phyloP scores from a whole-genome alignment of 129 eudicot genomes.

The Lactuca sativa region DNA sequence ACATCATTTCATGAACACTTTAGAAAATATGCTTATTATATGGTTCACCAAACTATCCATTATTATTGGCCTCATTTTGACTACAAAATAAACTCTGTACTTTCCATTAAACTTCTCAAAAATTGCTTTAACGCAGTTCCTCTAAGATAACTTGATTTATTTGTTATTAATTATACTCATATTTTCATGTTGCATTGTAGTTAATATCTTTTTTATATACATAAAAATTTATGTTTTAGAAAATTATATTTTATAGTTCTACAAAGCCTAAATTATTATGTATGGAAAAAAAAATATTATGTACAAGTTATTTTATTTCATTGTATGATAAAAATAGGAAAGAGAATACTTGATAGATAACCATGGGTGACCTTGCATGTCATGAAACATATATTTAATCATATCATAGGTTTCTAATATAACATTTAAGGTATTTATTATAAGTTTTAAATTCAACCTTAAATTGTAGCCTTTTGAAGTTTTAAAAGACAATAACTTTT shows the following conservation, averaged over 20 bases:
- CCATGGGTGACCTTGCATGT: too few relatives aligned
- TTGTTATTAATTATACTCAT: not conserved
- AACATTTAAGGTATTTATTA: not conserved
- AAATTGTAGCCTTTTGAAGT: conserved; percentile 1
- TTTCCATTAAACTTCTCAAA: conserved; percentile 7
- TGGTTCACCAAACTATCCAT: conserved; percentile 15
- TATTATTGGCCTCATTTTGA: conserved; percentile 17
- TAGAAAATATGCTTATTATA: not conserved
- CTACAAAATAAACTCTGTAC: conserved; percentile 5
- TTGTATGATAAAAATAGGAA: not conserved
- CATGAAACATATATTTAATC: too few relatives aligned
- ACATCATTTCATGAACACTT: conserved; percentile 15
- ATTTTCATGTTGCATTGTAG: not conserved
- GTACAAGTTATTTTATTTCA: too few relatives aligned
- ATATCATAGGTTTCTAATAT: not conserved
- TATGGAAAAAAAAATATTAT: too few relatives aligned
- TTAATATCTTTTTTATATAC: too few relatives aligned
- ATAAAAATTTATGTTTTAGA: too few relatives aligned
- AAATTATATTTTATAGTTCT: too few relatives aligned
- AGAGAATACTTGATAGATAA: not conserved
- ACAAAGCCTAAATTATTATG: too few relatives aligned
- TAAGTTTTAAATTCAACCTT: too few relatives aligned
- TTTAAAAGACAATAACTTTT: conserved; percentile 7
- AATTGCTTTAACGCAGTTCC: not conserved
- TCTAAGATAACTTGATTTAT: not conserved